Evolutionary conservation across 2,329 filamentous ascomycete species (phyloP).

Genomic region (Phyllosticta capitalensis): DNA sequence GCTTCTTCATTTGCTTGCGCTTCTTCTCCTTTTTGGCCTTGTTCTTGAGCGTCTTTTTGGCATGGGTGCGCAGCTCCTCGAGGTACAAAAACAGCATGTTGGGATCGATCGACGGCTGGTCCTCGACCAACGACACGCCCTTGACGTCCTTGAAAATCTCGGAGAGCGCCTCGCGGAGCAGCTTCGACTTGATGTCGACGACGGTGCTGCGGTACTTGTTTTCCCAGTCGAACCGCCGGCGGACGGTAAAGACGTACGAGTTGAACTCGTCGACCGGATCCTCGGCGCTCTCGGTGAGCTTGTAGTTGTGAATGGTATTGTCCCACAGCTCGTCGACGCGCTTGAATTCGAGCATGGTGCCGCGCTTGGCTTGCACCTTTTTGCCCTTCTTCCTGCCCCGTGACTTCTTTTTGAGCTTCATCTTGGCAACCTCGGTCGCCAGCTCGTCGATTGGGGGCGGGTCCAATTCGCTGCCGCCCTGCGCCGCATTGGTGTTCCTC

Average conservation of each 20-base stretch:
- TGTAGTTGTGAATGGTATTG: constrained; percentile 52
- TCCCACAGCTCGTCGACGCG: constrained; percentile 56
- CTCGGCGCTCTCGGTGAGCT: constrained; percentile 56
- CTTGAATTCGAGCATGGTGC: constrained; percentile 55
- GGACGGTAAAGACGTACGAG: constrained; percentile 71
- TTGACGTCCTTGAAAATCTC: constrained; percentile 69
- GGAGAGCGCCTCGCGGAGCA: constrained; percentile 59
- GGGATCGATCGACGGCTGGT: constrained; percentile 54
- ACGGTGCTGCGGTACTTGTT: constrained; percentile 66
- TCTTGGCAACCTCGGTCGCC: neutral
- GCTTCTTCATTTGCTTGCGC: constrained; percentile 51
- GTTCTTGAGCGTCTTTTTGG: constrained; percentile 54
- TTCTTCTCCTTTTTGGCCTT: constrained; percentile 49
- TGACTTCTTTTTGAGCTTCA: constrained; percentile 9
- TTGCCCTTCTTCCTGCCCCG: constrained; percentile 14
- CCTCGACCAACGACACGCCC: constrained; percentile 69
- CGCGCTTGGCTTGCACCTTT: constrained; percentile 20
- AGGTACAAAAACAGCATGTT: constrained; percentile 53
- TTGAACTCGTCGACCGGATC: constrained; percentile 63
- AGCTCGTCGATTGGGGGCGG: neutral
- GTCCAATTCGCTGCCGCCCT: neutral
- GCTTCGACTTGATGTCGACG: constrained; percentile 78
- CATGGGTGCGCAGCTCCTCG: constrained; percentile 58
- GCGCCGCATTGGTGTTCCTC: neutral
- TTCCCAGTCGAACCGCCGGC: constrained; percentile 74